phyloP scores from a whole-genome alignment of 805 yeast genomes.

The Allodekkera sacchari region DNA sequence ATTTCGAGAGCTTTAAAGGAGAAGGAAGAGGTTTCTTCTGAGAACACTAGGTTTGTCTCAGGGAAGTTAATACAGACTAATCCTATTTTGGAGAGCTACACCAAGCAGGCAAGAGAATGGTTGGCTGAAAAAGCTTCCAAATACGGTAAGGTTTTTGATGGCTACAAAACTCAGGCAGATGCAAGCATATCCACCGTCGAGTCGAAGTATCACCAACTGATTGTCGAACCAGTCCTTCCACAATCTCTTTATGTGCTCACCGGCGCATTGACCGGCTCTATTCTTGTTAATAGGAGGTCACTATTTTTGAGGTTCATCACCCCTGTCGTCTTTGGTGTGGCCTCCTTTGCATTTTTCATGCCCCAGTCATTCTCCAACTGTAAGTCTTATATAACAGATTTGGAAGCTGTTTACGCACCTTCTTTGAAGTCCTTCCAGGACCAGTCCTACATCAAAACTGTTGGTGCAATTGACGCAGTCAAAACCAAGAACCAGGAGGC shows the following conservation, averaged over 20 bases:
- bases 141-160: constrained; percentile 34
- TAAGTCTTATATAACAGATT: constrained; percentile 14
- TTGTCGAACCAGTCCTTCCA: constrained; percentile 51
- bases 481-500: constrained; percentile 3
- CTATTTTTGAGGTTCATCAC: constrained; percentile 42
- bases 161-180: constrained; percentile 36
- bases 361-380: constrained; percentile 39
- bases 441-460: constrained; percentile 3
- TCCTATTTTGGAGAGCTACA: constrained; percentile 36
- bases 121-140: constrained; percentile 30
- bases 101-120: constrained; percentile 31
- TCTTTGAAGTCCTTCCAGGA: constrained; percentile 22
- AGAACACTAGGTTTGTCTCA: constrained; percentile 31
- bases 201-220: constrained; percentile 25
- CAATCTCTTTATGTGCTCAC: constrained; percentile 46
- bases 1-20: constrained; percentile 1
- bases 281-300: constrained; percentile 38
- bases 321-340: constrained; percentile 43
- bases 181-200: constrained; percentile 33
- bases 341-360: constrained; percentile 36
- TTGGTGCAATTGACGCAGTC: constrained; percentile 1
- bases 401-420: constrained; percentile 31
- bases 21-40: not conserved
- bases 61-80: constrained; percentile 50
- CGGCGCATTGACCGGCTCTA: constrained; percentile 47